Evolutionary conservation across 371 early-diverging fungal species (phyloP).

Genomic region (Mortierella sp.): DNA sequence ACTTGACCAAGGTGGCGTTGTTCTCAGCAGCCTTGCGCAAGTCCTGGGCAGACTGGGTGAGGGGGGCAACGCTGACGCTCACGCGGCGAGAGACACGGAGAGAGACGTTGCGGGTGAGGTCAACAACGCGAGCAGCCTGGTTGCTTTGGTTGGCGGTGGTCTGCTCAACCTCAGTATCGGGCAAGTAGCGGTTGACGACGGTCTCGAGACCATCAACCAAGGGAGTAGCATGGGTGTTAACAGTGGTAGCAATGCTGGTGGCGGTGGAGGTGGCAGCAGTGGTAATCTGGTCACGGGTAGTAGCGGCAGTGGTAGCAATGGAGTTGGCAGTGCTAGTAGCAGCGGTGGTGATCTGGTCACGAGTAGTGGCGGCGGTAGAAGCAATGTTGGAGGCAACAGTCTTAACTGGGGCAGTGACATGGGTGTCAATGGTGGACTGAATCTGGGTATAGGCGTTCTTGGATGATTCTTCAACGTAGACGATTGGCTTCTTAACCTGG

Average conservation of each 20-base stretch:
- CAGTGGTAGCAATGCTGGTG: slow-evolving; percentile 31
- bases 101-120: slow-evolving; percentile 50
- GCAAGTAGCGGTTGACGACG: slow-evolving; percentile 54
- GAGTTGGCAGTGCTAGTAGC: too few relatives aligned
- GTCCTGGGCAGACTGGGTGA: slow-evolving; percentile 38
- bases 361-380: slow-evolving; percentile 34
- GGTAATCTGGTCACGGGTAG: slow-evolving; percentile 34
- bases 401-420: slow-evolving; percentile 55
- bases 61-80: slow-evolving; percentile 39
- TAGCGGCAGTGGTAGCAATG: slow-evolving; percentile 39
- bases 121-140: slow-evolving; percentile 55
- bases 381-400: slow-evolving; percentile 38
- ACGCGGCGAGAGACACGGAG: slow-evolving; percentile 52
- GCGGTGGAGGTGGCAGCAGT: slow-evolving; percentile 42
- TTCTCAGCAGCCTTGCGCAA: slow-evolving; percentile 49
- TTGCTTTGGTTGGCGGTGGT: slow-evolving; percentile 39
- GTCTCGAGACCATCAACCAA: slow-evolving; percentile 49
- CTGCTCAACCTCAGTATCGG: slow-evolving; percentile 38
- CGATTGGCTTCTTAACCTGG: slow-evolving; percentile 62
- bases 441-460: slow-evolving; percentile 57
- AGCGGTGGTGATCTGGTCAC: slow-evolving; percentile 36
- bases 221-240: slow-evolving; percentile 51
- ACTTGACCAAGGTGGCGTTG: slow-evolving; percentile 50
- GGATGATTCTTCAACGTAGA: slow-evolving; percentile 59
- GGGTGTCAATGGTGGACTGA: slow-evolving; percentile 51